Base-by-base conservation (phyloP, 164 flowering plant species). In the Warburgia ugandensis region DNA sequence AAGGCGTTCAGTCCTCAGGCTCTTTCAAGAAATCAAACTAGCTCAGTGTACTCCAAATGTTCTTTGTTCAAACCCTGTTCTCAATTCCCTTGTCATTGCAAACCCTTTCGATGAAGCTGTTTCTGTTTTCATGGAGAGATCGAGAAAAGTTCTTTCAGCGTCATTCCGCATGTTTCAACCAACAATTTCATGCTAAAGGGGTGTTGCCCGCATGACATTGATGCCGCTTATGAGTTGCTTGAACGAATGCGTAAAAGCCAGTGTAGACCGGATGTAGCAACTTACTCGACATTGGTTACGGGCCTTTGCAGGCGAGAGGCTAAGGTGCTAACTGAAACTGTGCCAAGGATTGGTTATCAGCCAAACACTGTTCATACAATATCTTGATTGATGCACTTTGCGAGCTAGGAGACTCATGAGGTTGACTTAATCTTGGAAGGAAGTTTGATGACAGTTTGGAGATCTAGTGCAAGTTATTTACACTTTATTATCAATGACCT, bases 331-430 rank as follows among this genome's bases (percentile, higher is more conserved):
- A 26, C 46, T 26, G 59, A 46, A 14, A 25, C 16, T 29, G 46
- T 45, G 52, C n/a, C 30, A 51, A 36, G 11, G 4, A 11, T 12
- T 23, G 48, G 48, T 25, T 43, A 21, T 26, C 50, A 26, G 14
- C 51, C 29, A 11, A 55, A 55, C 40, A 3, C 59, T 19, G 51
- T 45, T 11, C 31, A 22, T 35, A 55, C 43, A 45, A 55, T 6
- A 45, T 55, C 32, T 45, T 45, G 49, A 45, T 55, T 45, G 50
- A 45, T 35, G 59, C 50, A 19, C 43, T 55, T 35, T 55, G 59
- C 42, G 35, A 55, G 32, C 26, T 5, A 35, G 31, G 43, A 17
- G 25, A 35, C 17, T 45, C 31, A 11, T 12, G 29, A 44, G 50
- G 50, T 44, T 21, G 29, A 55, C 33, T 22, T 36, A 23, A 33